Evolutionary conservation across 176 grass and related monocot genomes (phyloP).

Genomic region (Puccinellia tenuiflora): DNA sequence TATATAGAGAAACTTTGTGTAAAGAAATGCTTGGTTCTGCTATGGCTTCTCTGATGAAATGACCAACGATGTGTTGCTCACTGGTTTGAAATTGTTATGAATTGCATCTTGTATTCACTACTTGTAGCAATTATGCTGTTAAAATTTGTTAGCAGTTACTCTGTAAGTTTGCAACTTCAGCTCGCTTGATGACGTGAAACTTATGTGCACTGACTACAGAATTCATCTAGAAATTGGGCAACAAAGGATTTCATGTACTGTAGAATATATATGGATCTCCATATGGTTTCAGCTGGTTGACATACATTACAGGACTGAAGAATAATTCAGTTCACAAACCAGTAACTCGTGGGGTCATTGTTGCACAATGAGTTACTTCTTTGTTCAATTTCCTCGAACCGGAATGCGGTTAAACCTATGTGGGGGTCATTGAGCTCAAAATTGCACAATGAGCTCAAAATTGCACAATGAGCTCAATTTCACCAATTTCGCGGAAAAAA

Average conservation of each 20-base stretch:
- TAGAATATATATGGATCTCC: not conserved
- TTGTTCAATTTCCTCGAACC: too few species aligned
- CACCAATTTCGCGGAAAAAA: too few species aligned
- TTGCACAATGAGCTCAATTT: too few species aligned
- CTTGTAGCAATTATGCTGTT: not conserved
- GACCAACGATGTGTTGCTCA: not conserved
- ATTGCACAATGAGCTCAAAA: too few species aligned
- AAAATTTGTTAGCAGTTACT: not conserved
- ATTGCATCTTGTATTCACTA: not conserved
- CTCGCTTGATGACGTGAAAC: not conserved
- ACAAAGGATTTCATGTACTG: not conserved
- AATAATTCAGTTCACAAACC: too few species aligned
- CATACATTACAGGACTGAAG: too few species aligned
- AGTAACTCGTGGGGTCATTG: too few species aligned
- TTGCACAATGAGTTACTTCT: too few species aligned
- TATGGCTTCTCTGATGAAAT: not conserved
- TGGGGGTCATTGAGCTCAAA: too few species aligned
- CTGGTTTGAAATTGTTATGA: not conserved
- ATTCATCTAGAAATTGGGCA: not conserved
- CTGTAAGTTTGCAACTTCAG: not conserved
- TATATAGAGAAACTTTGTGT: slow-evolving; percentile 24
- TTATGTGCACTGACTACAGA: not conserved
- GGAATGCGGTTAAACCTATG: too few species aligned
- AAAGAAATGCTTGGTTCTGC: slow-evolving; percentile 9
- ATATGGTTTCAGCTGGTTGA: not conserved